Evolutionary conservation across 169 alveolate species (phyloP).

Genomic region (Plasmodium adleri): DNA sequence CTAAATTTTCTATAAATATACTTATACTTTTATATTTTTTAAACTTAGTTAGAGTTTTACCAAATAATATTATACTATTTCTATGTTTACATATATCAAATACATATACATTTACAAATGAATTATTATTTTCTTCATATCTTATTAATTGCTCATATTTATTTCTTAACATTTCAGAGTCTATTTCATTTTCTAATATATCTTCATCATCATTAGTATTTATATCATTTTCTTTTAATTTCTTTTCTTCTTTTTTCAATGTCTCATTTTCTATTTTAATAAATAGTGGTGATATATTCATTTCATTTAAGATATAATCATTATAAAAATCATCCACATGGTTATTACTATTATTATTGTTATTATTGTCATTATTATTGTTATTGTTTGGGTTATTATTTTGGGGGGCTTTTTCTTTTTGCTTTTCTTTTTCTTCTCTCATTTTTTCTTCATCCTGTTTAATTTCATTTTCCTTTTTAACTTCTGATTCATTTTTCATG

Average conservation of each 20-base stretch:
- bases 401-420: neutral
- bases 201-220: neutral
- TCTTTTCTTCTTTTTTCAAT: slow-evolving; percentile 1
- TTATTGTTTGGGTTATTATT: neutral
- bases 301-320: neutral
- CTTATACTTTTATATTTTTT: slow-evolving; percentile 57
- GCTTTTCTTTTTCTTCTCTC: neutral
- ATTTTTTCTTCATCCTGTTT: neutral
- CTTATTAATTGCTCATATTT: slow-evolving; percentile 31
- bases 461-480: neutral
- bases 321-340: neutral
- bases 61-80: slow-evolving; percentile 62
- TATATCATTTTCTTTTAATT: neutral
- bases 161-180: slow-evolving; percentile 12
- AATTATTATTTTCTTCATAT: slow-evolving; percentile 33
- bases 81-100: slow-evolving; percentile 73
- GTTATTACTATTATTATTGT: neutral
- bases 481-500: neutral
- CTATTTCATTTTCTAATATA: neutral
- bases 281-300: neutral
- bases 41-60: slow-evolving; percentile 47
- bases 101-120: slow-evolving; percentile 26
- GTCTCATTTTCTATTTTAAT: neutral
- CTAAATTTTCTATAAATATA: slow-evolving; percentile 48
- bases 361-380: neutral